Evolutionary conservation across 2,329 filamentous ascomycete species (phyloP).

Genomic region (Geosmithia morbida): DNA sequence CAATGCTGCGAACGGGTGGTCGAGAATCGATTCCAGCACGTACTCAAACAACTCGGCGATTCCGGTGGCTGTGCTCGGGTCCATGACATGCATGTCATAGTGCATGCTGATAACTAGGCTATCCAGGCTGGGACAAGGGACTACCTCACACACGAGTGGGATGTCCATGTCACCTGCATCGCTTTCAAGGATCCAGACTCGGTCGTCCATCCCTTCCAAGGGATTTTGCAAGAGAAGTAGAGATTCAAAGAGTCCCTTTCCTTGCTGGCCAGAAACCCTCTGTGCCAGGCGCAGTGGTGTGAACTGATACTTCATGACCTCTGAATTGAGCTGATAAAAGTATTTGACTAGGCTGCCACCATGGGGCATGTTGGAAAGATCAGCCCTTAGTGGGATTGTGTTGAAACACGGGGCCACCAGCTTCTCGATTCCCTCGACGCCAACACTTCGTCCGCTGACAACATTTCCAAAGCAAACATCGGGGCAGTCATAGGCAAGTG

Average conservation of each 20-base stretch:
- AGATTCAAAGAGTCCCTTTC: conserved; percentile 58
- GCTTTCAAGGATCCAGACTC: conserved; percentile 39
- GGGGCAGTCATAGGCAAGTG: conserved; percentile 32
- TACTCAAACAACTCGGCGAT: conserved; percentile 16
- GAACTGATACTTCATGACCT: conserved; percentile 55
- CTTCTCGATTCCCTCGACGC: conserved; percentile 49
- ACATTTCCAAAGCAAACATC: conserved; percentile 86
- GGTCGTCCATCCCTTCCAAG: conserved; percentile 35
- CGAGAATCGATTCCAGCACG: conserved; percentile 11
- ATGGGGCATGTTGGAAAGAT: conserved; percentile 21
- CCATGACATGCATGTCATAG: conserved; percentile 32
- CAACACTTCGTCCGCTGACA: conserved; percentile 58
- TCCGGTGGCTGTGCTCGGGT: conserved; percentile 10
- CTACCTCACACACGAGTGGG: conserved; percentile 63
- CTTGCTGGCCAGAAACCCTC: conserved; percentile 21
- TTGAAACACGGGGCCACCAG: conserved; percentile 91
- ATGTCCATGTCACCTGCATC: conserved; percentile 56
- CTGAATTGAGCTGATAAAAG: conserved; percentile 47
- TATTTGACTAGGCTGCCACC: conserved; percentile 29
- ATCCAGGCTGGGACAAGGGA: conserved; percentile 38
- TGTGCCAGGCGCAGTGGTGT: conserved; percentile 63
- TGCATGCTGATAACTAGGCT: conserved; percentile 46
- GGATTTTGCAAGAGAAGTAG: conserved; percentile 65
- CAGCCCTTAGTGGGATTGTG: conserved; percentile 58
- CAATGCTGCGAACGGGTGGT: conserved; percentile 11